Evolutionary conservation across 2,329 filamentous ascomycete species (phyloP).

Genomic region (Bipolaris gigantea): DNA sequence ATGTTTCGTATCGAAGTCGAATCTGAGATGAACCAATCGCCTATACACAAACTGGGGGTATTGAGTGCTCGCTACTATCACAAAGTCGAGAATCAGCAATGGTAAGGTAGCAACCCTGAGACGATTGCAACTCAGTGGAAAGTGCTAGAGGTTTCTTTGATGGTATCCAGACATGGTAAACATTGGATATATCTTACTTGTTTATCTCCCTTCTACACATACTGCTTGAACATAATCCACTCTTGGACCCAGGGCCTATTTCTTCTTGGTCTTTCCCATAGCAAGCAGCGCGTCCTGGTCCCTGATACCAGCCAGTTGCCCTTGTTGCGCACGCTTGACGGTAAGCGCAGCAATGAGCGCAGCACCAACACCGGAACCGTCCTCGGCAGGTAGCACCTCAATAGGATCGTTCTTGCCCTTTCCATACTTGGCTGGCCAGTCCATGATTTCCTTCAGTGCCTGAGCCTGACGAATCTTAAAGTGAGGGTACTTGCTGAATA

Average conservation of each 20-base stretch:
- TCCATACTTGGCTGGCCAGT: constrained; percentile 80
- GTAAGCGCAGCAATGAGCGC: constrained; percentile 83
- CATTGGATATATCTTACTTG: not conserved
- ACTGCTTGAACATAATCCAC: not conserved
- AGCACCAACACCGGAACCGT: constrained; percentile 95
- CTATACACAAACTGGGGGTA: too few relatives aligned
- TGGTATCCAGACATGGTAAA: not conserved
- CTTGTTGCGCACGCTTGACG: constrained; percentile 63
- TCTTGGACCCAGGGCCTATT: not conserved
- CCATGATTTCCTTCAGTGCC: constrained; percentile 91
- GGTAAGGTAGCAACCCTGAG: too few relatives aligned
- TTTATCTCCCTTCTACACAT: not conserved
- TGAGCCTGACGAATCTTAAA: constrained; percentile 92
- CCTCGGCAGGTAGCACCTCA: constrained; percentile 85
- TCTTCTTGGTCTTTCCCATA: constrained; percentile 19
- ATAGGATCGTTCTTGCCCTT: constrained; percentile 70
- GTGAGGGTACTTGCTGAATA: constrained; percentile 99
- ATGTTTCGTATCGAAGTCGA: too few relatives aligned
- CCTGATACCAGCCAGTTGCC: constrained; percentile 61
- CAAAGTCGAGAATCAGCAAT: too few relatives aligned
- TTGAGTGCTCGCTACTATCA: too few relatives aligned
- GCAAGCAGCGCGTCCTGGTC: constrained; percentile 52
- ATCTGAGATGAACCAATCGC: too few relatives aligned
- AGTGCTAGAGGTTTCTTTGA: too few relatives aligned
- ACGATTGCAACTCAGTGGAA: too few relatives aligned